Percentiles rank a stretch among this genome's conserved stretches.
Conservation (phyloP, 2,329 filamentous ascomycete genomes). For the Coniochaeta sp. region DNA sequence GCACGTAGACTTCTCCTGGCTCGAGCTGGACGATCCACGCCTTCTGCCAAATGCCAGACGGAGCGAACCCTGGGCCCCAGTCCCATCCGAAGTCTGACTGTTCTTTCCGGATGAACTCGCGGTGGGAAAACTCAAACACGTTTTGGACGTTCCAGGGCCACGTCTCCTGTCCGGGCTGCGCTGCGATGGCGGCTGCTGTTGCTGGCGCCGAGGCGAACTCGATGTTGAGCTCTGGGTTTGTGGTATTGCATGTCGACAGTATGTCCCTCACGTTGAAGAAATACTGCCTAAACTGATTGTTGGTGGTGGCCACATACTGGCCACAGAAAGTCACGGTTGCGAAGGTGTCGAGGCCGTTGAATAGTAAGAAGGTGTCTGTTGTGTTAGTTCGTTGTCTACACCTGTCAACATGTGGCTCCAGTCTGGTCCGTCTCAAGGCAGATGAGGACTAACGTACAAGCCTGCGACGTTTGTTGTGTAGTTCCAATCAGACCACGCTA, state of each 20-base stretch:
- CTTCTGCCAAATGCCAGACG: slow-evolving; percentile 56
- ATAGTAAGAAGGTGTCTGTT: slow-evolving; percentile 45
- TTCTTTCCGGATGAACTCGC: slow-evolving; percentile 52
- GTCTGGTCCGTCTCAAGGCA: too few relatives aligned
- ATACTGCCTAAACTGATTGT: slow-evolving; percentile 59
- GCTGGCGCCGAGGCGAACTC: slow-evolving; percentile 43
- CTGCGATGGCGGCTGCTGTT: slow-evolving; percentile 45
- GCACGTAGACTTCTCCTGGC: slow-evolving; percentile 6
- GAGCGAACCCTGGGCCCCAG: slow-evolving; percentile 54
- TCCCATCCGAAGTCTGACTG: slow-evolving; percentile 61
- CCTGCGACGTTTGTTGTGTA: slow-evolving; percentile 42
- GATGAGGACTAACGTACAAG: slow-evolving; percentile 22
- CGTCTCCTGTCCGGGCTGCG: slow-evolving; percentile 37
- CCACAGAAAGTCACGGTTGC: slow-evolving; percentile 48
- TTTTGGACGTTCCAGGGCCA: slow-evolving; percentile 43
- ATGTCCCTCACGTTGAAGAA: slow-evolving; percentile 47
- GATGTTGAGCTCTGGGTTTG: slow-evolving; percentile 35
- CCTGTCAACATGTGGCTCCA: too few relatives aligned
- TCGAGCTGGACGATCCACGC: slow-evolving; percentile 29
- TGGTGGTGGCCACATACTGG: slow-evolving; percentile 44
- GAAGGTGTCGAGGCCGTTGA: slow-evolving; percentile 58
- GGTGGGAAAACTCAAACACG: slow-evolving; percentile 43
- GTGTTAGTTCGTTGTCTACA: slow-evolving; percentile 15
- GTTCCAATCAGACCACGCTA: slow-evolving; percentile 53
- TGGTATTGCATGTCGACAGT: slow-evolving; percentile 30